Conservation (phyloP, 495 filamentous ascomycete genomes). For the Trichoderma asperelloides region DNA sequence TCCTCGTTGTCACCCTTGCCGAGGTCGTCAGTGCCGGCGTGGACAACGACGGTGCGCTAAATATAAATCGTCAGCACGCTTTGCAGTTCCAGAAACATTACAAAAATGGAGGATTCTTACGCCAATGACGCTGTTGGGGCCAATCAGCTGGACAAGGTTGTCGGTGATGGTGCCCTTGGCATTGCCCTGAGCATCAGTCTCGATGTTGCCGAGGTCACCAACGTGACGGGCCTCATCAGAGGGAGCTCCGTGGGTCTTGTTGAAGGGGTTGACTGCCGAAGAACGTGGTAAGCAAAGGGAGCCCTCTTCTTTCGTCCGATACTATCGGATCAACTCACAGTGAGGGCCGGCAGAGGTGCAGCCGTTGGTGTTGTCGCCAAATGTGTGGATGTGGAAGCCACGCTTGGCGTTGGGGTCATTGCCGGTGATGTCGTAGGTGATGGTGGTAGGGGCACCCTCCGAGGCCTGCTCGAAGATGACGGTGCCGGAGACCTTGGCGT, state of each 20-base stretch:
- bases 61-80: constrained; percentile 1
- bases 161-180: constrained; percentile 67
- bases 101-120: constrained; percentile 42
- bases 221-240: constrained; percentile 78
- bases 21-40: constrained; percentile 91
- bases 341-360: constrained; percentile 96
- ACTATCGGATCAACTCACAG: constrained; percentile 49
- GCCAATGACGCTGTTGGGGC: constrained; percentile 88
- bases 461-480: constrained; percentile 88
- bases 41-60: constrained; percentile 89
- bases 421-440: constrained; percentile 88
- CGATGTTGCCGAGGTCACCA: constrained; percentile 94
- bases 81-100: neutral
- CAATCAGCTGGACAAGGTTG: constrained; percentile 84
- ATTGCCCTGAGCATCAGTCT: constrained; percentile 86
- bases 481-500: constrained; percentile 84
- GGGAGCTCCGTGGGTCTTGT: constrained; percentile 86
- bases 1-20: constrained; percentile 83
- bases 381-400: constrained; percentile 96
- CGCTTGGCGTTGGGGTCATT: constrained; percentile 91
- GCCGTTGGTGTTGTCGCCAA: constrained; percentile 99
- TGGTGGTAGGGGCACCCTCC: constrained; percentile 71
- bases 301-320: neutral
- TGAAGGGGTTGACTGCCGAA: constrained; percentile 80
- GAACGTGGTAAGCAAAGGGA: neutral